Percentiles rank a stretch among this genome's conserved stretches.
phyloP scores from a whole-genome alignment of 352 stramenopile genomes.

The Globisporangium rhizosaccharum region DNA sequence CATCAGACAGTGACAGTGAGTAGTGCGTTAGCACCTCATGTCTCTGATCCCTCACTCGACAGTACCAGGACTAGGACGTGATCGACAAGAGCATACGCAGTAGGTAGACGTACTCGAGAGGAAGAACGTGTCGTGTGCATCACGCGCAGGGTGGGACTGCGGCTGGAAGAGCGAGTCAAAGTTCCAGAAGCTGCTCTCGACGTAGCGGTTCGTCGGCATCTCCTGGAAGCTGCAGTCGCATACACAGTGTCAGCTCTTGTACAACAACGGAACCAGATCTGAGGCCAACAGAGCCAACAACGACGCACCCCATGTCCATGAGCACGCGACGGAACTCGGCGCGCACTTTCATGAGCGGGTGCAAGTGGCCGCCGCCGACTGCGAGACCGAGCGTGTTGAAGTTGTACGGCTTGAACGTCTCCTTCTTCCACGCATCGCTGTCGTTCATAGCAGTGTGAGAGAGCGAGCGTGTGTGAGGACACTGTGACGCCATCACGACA shows the following conservation, averaged over 20 bases:
- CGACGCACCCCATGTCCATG: conserved; percentile 96
- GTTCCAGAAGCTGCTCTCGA: conserved; percentile 99
- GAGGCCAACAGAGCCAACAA: not conserved
- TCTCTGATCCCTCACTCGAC: not conserved
- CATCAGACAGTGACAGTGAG: not conserved
- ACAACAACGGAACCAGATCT: not conserved
- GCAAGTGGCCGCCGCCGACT: conserved; percentile 95
- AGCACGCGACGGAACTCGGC: conserved; percentile 99
- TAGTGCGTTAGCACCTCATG: too few species aligned
- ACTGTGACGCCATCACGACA: not conserved
- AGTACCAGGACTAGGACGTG: not conserved
- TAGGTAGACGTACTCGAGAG: conserved; percentile 81
- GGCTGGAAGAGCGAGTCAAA: conserved; percentile 99
- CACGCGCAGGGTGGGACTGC: conserved; percentile 97
- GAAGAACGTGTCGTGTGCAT: conserved; percentile 99
- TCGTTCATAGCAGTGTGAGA: conserved; percentile 1
- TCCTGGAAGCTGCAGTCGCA: conserved; percentile 89
- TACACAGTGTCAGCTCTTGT: not conserved
- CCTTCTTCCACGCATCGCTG: conserved; percentile 92
- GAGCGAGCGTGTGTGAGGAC: conserved; percentile 6
- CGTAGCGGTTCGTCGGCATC: conserved; percentile 99
- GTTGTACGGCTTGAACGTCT: conserved; percentile 99
- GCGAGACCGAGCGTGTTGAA: conserved; percentile 95
- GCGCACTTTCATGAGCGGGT: conserved; percentile 96
- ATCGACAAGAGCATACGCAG: not conserved